Percentiles rank a stretch among this genome's conserved stretches.
phyloP scores from a whole-genome alignment of 352 stramenopile species.

The Phytophthora boehmeriae region DNA sequence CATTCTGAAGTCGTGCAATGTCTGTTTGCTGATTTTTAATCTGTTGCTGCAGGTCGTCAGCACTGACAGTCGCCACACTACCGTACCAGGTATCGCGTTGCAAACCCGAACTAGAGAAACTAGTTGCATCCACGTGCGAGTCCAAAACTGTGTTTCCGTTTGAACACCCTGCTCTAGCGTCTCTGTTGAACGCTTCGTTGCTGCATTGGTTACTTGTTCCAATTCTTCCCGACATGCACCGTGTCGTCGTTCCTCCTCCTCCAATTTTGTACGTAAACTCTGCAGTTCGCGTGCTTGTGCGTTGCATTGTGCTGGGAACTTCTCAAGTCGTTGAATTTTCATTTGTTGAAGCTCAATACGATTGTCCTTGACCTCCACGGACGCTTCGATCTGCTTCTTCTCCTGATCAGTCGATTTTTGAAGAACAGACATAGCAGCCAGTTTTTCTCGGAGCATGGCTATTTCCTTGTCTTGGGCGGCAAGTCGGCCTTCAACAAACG shows the following conservation, averaged over 20 bases:
- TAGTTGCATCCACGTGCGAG: conserved; percentile 1
- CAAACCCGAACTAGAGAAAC: conserved; percentile 15
- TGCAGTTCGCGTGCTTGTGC: conserved; percentile 57
- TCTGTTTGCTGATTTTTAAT: conserved; percentile 35
- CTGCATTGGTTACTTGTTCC: conserved; percentile 21
- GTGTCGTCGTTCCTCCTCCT: conserved; percentile 56
- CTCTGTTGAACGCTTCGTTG: conserved; percentile 17
- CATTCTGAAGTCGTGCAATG: conserved; percentile 38
- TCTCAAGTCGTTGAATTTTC: conserved; percentile 70
- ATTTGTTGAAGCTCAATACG: conserved; percentile 74
- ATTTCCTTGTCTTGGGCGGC: conserved; percentile 73
- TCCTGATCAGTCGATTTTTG: conserved; percentile 72
- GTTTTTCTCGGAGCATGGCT: conserved; percentile 71
- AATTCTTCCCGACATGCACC: conserved; percentile 52
- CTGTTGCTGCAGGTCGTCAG: conserved; percentile 50
- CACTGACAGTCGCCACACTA: conserved; percentile 40
- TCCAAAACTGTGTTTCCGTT: conserved; percentile 48
- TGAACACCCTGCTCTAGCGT: conserved; percentile 46
- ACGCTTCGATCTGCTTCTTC: conserved; percentile 53
- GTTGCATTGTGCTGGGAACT: conserved; percentile 51
- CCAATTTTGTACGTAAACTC: conserved; percentile 44
- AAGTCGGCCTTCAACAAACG: conserved; percentile 69
- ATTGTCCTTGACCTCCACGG: conserved; percentile 77
- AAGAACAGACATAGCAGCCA: conserved; percentile 65
- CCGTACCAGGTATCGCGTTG: conserved; percentile 32